Evolutionary conservation across 1,139 yeast species (phyloP).

Genomic region (Yamadazyma triangularis): DNA sequence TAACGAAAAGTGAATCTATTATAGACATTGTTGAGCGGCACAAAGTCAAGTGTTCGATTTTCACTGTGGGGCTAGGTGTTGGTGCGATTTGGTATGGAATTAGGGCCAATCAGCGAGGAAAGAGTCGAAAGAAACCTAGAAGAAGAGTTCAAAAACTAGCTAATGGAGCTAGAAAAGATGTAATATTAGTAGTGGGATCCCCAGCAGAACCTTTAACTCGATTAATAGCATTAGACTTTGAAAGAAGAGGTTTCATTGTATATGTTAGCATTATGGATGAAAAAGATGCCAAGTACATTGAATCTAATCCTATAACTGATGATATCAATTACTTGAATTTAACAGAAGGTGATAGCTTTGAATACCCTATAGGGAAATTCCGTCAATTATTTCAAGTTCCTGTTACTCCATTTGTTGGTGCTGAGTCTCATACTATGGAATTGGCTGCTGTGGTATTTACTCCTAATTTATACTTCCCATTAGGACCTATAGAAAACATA

Average conservation of each 20-base stretch:
- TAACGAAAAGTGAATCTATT: constrained; percentile 5
- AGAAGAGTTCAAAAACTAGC: constrained; percentile 60
- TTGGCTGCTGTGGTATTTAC: constrained; percentile 59
- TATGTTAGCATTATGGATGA: constrained; percentile 68
- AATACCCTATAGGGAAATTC: constrained; percentile 30
- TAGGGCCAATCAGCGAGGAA: no score
- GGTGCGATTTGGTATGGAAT: constrained; percentile 13
- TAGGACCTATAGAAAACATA: constrained; percentile 66
- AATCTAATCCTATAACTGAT: constrained; percentile 52
- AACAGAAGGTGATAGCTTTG: constrained; percentile 26
- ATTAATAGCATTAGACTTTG: constrained; percentile 67
- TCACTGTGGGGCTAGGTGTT: constrained; percentile 29
- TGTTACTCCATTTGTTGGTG: constrained; percentile 48
- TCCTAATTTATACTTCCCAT: constrained; percentile 62
- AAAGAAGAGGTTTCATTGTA: constrained; percentile 74
- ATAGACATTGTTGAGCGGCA: constrained; percentile 10
- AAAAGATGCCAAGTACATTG: constrained; percentile 56
- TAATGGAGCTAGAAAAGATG: constrained; percentile 74
- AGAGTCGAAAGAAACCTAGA: constrained; percentile 12
- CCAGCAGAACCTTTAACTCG: constrained; percentile 74
- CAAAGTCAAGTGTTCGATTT: constrained; percentile 14
- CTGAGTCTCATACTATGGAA: constrained; percentile 46
- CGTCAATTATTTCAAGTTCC: constrained; percentile 34
- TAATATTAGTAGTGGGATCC: constrained; percentile 69
- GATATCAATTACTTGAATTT: constrained; percentile 43